Evolutionary conservation across 1,284 basidiomycete species (phyloP).

Genomic region (Puccinia hordei): DNA sequence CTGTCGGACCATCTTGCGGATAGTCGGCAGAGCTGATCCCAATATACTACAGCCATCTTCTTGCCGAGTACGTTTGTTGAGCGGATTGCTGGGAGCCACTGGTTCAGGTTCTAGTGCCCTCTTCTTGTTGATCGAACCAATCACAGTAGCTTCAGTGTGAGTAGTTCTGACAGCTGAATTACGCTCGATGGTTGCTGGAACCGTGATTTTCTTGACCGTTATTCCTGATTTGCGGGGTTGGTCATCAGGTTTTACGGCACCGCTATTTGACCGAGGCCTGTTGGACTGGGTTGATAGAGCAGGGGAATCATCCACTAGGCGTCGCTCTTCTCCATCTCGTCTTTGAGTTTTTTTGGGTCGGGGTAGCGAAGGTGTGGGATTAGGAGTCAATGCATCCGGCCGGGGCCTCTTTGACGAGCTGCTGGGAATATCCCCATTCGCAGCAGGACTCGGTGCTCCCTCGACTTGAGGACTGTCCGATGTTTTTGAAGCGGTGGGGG

Average conservation of each 20-base stretch:
- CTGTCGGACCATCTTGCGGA: constrained; percentile 22
- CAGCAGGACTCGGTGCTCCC: background rate
- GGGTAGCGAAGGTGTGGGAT: background rate
- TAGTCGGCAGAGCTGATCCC: constrained; percentile 16
- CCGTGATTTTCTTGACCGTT: constrained; percentile 10
- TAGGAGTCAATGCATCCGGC: background rate
- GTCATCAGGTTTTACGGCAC: background rate
- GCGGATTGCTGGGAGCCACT: background rate
- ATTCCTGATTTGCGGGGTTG: constrained; percentile 4
- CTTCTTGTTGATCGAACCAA: background rate
- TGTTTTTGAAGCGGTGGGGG: background rate
- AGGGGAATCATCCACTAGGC: background rate
- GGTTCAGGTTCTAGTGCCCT: background rate
- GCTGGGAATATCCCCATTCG: background rate
- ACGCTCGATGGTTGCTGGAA: constrained; percentile 1
- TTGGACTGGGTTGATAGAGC: background rate
- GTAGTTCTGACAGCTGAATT: background rate
- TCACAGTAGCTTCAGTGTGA: constrained; percentile 3
- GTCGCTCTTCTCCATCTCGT: constrained; percentile 16
- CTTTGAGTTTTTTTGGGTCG: constrained; percentile 26
- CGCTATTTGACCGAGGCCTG: background rate
- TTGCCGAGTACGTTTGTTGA: background rate
- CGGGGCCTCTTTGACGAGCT: background rate
- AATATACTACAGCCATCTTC: background rate
- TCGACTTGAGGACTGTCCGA: background rate